Base-by-base conservation (phyloP, 1,284 basidiomycete genomes). In the Ceratobasidium sp. region DNA sequence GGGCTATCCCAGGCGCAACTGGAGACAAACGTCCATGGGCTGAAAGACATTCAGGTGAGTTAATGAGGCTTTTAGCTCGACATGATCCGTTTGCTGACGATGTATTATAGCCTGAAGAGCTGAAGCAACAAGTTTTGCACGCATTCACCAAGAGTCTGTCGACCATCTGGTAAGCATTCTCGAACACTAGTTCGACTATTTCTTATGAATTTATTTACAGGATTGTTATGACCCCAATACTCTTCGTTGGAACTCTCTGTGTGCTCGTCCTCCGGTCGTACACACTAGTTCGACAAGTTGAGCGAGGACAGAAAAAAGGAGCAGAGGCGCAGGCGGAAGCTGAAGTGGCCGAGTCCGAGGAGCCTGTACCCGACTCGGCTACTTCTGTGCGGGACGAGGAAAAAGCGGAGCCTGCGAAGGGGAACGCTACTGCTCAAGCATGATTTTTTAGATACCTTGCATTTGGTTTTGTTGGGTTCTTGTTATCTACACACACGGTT, bases 111-210 rank as follows among this genome's bases (percentile, higher is more conserved):
- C 83, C 83, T 0, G 76, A 78, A 6, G 80, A 78, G 53, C 77
- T 84, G 2, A 78, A 80, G 33, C 50, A 76, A 15, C 69, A 79
- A 57, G 82, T 84, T 31, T 78, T 82, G 29, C 76, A 79, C 50
- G 82, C 81, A 4, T 84, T 82, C 74, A 78, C 80, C 6, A 74
- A 81, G 19, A 76, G 80, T 9, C 75, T 84, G 22, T 76, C 76
- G n/a, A 77, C 79, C 2, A 78, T 83, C 31, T 84, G 82, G 82
- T 72, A 19, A 8, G 69, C 44, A 47, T 9, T 29, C 29, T n/a
- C 29, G 15, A 24, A 27, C n/a, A 29, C 4, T 62, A 31, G 17
- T 33, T 72, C n/a, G n/a, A 8, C 8, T 5, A 11, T 6, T 33
- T 36, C 57, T 60, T 22, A 72, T 19, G 31, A n/a, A 27, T 29